phyloP scores from a whole-genome alignment of 192 early-diverging fungal genomes.

The Funneliformis mosseae region DNA sequence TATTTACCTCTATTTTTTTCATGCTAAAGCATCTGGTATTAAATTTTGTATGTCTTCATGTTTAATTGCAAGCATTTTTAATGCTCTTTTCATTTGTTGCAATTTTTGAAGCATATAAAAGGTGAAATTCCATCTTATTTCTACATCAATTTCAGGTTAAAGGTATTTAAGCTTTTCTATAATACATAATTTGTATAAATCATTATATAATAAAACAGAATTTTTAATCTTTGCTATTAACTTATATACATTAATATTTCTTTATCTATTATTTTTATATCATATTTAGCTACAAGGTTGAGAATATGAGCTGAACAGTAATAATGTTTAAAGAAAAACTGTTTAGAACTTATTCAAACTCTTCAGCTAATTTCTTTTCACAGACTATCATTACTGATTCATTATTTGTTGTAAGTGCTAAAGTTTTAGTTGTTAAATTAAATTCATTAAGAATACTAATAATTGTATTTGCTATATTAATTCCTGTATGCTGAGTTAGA shows the following conservation, averaged over 20 bases:
- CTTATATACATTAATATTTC: neutral
- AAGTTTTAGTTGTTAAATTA: neutral
- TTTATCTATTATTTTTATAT: neutral
- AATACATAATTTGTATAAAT: too few species aligned
- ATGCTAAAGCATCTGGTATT: too few species aligned
- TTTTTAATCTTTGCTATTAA: neutral
- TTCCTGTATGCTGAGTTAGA: neutral
- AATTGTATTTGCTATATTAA: neutral
- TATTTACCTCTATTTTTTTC: too few species aligned
- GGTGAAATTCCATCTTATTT: too few species aligned
- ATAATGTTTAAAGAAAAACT: neutral
- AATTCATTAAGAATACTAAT: neutral
- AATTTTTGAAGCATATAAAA: too few species aligned
- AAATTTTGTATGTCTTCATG: too few species aligned
- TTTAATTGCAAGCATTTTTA: too few species aligned
- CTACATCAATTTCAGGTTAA: too few species aligned
- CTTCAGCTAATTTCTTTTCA: neutral
- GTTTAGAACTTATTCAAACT: neutral
- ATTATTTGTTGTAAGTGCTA: neutral
- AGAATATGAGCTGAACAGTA: neutral
- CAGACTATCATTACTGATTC: neutral
- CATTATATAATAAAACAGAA: too few species aligned
- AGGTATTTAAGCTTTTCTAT: too few species aligned
- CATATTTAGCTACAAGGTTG: neutral
- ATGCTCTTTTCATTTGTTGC: too few species aligned